Base-by-base conservation (phyloP, 495 filamentous ascomycete species). In the Thozetella sp. region DNA sequence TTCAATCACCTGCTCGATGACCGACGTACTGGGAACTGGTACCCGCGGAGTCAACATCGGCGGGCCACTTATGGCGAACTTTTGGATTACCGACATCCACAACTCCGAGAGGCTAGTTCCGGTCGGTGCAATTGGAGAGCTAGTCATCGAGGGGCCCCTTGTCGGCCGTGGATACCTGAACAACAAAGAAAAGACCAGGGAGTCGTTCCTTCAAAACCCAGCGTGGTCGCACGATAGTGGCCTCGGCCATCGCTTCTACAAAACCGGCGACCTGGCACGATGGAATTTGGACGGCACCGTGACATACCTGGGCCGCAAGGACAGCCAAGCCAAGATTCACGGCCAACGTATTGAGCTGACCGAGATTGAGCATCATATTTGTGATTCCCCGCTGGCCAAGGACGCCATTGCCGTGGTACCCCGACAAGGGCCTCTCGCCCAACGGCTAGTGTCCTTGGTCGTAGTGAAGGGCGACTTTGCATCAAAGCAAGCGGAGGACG, bases 221-320 rank as follows among this genome's bases (percentile, higher is more conserved):
- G 10, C 9, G 4, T 48, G 43, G 43, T 9, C 43, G 9, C 6
- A 6, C 9, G 30, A 37, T 17, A 6, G 17, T 17, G 43, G 20
- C 4, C 3, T 3, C 11, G 43, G 43, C 67, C 2, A 64, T 76
- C 9, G 57, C 24, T 70, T 87, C 12, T 90, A 90, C 62, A 76
- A 84, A 1, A 88, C 88, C 19, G 88, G 88, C 3, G 88, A 90
- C 63, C 68, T 90, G 3, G 88, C 85, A 17, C 74, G 86, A 3
- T 78, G 86, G 48, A 69, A 82, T 12, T 72, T 82, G 56, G 84
- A 89, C 61, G 84, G 78, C 3, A 79, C 75, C 12, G 80, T 90
- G 56, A 77, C 82, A 40, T 85, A 22, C 23, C 6, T 68, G 22
- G 56, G 59, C 34, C 66, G 67, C 2, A 68, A 63, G 46, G 57